Evolutionary conservation across 192 early-diverging fungal species (phyloP), one percentile per base, ranked within the genome.

Genomic region (Umbelopsis isabellina): DNA sequence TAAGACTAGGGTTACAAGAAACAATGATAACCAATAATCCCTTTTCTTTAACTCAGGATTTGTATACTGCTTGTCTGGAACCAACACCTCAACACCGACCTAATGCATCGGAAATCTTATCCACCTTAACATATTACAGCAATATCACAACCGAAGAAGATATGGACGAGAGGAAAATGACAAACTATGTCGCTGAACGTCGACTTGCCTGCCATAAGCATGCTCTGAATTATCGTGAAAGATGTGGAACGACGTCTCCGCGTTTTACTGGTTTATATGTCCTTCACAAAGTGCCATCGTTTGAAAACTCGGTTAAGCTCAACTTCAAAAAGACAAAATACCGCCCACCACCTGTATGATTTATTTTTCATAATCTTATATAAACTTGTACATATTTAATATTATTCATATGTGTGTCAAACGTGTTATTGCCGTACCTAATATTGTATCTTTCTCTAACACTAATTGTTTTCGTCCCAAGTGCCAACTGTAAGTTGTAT

Each of bases 31-130:
- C 25, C 37, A 61, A 61, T 13, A 6, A 16, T n/a, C 2, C 2
- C 18, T 37, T 3, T n/a, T 35, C 18, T 3, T 25, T 3, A n/a
- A 33, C 7, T 21, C 30, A 61, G 52, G 53, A 58, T 8, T 35
- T 76, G 8, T 76, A 72, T 30, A 46, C 67, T 10, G 49, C 64
- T 1, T 76, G 75, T 49, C 20, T 76, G 18, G 75, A 76, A 35
- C 75, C 75, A 45, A 48, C 35, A 35, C 75, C 75, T 12, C 70
- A 76, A 21, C 71, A 76, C 44, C 50, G 75, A 48, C 75, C 75
- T 22, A 53, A 66, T n/a, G 70, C 75, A 8, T 33, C 52, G 45
- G 66, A 76, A 21, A 48, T 76, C 16, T 61, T 61, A 18, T 25
- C 55, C 15, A 61, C 55, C 2, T 30, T 61, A 8, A 61, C 55